Evolutionary conservation across 2,329 filamentous ascomycete genomes (phyloP).

Genomic region (Sporothrix variecibatus): DNA sequence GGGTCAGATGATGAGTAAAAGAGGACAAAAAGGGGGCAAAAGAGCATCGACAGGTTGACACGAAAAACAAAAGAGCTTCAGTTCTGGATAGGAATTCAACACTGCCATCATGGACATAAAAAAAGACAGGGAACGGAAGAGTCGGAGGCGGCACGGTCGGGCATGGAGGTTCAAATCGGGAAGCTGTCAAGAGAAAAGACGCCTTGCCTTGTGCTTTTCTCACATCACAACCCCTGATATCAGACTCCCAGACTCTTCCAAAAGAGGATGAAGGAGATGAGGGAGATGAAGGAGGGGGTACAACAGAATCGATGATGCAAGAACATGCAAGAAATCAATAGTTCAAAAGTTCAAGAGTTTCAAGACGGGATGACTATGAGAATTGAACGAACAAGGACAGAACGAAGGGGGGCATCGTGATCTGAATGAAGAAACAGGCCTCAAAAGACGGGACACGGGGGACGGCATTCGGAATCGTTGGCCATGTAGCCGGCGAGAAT

Average conservation of each 20-base stretch:
- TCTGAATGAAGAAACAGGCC: background rate
- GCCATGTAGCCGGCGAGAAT: background rate
- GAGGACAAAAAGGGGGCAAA: background rate
- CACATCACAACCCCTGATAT: background rate
- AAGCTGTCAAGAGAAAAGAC: background rate
- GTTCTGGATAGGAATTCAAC: background rate
- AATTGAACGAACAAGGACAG: background rate
- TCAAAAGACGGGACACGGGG: background rate
- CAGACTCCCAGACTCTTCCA: background rate
- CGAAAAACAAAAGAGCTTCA: background rate
- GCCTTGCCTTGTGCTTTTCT: background rate
- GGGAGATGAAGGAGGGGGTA: background rate
- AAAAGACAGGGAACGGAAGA: background rate
- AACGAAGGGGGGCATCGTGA: background rate
- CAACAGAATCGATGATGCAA: background rate
- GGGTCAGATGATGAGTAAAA: background rate
- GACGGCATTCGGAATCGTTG: background rate
- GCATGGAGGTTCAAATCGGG: background rate
- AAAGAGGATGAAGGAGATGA: background rate
- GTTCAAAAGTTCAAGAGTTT: background rate
- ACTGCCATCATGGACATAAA: background rate
- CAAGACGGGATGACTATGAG: constrained; percentile 3
- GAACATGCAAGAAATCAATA: constrained; percentile 1
- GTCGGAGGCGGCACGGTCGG: background rate
- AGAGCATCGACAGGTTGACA: background rate